Percentiles rank a stretch among this genome's conserved stretches.
phyloP scores from a whole-genome alignment of 306 rosid species.

The Vigna radiata region DNA sequence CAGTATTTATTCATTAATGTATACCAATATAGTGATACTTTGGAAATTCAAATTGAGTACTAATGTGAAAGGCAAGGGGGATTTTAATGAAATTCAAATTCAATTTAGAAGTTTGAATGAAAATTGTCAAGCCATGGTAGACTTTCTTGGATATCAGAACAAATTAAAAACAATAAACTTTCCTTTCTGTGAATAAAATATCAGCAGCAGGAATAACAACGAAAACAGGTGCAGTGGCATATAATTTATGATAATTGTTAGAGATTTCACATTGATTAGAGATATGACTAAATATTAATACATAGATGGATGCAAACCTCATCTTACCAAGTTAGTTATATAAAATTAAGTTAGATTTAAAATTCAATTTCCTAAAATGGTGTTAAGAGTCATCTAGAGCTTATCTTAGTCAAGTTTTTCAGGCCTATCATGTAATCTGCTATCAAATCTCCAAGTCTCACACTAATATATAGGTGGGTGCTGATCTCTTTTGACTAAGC shows the following conservation, averaged over 20 bases:
- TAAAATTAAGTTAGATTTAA: too few species aligned
- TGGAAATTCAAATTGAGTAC: constrained; percentile 34
- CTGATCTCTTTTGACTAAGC: too few species aligned
- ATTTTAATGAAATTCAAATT: neutral
- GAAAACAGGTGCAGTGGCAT: constrained; percentile 21
- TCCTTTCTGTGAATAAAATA: constrained; percentile 10
- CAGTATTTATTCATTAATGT: constrained; percentile 36
- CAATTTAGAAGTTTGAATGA: neutral
- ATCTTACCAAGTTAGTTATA: too few species aligned
- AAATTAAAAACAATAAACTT: neutral
- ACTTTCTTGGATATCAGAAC: constrained; percentile 31
- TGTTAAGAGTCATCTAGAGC: too few species aligned
- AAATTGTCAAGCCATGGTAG: constrained; percentile 28
- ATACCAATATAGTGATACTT: constrained; percentile 12
- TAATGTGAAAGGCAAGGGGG: constrained; percentile 6
- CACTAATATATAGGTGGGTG: too few species aligned
- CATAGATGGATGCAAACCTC: too few species aligned
- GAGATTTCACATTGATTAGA: too few species aligned
- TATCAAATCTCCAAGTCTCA: too few species aligned
- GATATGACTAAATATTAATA: too few species aligned
- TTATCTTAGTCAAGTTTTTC: too few species aligned
- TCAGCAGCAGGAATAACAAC: constrained; percentile 30
- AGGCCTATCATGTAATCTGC: too few species aligned
- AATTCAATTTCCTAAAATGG: too few species aligned
- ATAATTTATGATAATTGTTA: constrained; percentile 7